These are phyloP conservation scores for Obelidium mucronatum DNA, from an alignment of 192 early-diverging fungal species.

Conservation along the genomic window DNA sequence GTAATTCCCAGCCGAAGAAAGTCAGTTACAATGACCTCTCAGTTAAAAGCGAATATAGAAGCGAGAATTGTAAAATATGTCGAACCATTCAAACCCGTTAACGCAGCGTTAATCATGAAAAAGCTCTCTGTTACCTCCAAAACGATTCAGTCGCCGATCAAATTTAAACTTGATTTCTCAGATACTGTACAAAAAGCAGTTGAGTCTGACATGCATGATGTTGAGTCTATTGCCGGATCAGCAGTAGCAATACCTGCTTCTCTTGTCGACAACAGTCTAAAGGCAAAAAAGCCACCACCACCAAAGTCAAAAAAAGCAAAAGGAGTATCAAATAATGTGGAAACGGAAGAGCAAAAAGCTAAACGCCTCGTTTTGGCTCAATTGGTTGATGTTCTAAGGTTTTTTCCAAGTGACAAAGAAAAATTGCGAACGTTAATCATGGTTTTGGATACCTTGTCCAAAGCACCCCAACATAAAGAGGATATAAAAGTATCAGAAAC, in stretches of 20 bases:
- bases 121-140: neutral
- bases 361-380: constrained; percentile 25
- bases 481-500: neutral
- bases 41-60: neutral
- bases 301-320: constrained; percentile 12
- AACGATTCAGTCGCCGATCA: neutral
- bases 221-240: neutral
- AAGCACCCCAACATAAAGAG: neutral
- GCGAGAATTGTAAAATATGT: neutral
- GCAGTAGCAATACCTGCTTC: constrained; percentile 7
- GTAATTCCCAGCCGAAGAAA: neutral
- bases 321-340: neutral
- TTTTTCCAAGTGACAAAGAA: constrained; percentile 24
- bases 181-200: neutral
- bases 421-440: constrained; percentile 19
- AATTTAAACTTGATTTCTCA: neutral
- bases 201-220: neutral
- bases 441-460: neutral
- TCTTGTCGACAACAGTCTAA: neutral
- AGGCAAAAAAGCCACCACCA: constrained; percentile 12
- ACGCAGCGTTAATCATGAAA: neutral
- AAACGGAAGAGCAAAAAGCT: constrained; percentile 31
- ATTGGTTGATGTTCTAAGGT: constrained; percentile 15
- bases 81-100: neutral
- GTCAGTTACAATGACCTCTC: neutral